Evolutionary conservation across 495 filamentous ascomycete genomes (phyloP).

Genomic region (Lentithecium fluviatile): DNA sequence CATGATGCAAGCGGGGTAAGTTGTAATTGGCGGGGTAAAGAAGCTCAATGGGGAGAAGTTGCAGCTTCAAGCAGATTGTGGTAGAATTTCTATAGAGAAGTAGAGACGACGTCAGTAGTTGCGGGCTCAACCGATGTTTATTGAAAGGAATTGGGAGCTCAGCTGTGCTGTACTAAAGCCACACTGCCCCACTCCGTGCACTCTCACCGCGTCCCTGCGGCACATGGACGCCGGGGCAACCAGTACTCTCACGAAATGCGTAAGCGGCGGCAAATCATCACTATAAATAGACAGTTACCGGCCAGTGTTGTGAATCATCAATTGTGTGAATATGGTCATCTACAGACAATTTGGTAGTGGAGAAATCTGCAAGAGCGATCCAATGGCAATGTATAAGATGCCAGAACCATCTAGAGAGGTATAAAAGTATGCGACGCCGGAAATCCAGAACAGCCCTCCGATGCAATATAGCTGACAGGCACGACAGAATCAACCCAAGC

Average conservation of each 20-base stretch:
- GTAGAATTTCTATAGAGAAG: neutral
- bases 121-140: constrained; percentile 13
- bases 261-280: constrained; percentile 21
- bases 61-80: constrained; percentile 3
- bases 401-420: constrained; percentile 7
- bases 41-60: constrained; percentile 1
- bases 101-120: neutral
- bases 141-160: constrained; percentile 8
- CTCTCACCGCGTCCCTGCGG: constrained; percentile 13
- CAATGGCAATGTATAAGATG: neutral
- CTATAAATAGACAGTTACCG: constrained; percentile 29
- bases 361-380: neutral
- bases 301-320: neutral
- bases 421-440: constrained; percentile 4
- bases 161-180: constrained; percentile 7
- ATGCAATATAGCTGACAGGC: neutral
- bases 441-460: constrained; percentile 1
- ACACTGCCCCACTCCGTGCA: neutral
- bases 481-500: too few species aligned
- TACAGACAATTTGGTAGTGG: neutral
- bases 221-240: constrained; percentile 9
- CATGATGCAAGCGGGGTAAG: constrained; percentile 36
- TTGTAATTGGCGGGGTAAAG: constrained; percentile 8
- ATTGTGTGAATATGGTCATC: neutral
- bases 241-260: constrained; percentile 13